Percentiles rank a stretch among this genome's conserved stretches.
Conservation (phyloP, 2,329 filamentous ascomycete genomes). For the Hypoxylon sp. region DNA sequence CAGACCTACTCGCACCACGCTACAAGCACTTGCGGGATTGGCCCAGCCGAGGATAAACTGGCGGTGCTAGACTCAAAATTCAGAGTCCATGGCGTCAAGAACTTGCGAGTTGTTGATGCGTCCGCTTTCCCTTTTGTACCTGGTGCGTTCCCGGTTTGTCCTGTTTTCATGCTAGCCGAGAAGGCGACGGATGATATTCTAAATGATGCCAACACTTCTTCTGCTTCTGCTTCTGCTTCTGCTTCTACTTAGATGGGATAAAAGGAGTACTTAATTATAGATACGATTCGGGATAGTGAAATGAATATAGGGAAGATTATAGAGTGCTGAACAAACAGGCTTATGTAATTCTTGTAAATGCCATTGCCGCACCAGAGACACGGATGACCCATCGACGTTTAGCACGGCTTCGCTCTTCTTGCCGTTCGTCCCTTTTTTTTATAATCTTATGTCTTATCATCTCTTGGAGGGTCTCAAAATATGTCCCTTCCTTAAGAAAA, state of each 20-base stretch:
- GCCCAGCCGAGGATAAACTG: constrained; percentile 64
- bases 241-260: constrained; percentile 10
- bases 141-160: constrained; percentile 63
- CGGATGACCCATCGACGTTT: neutral
- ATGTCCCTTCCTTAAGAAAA: too few species aligned
- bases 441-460: too few species aligned
- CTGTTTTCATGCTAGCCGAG: constrained; percentile 71
- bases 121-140: constrained; percentile 65
- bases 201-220: constrained; percentile 28
- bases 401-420: neutral
- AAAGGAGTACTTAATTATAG: neutral
- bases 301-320: constrained; percentile 7
- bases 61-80: constrained; percentile 70
- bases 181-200: constrained; percentile 71
- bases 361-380: neutral
- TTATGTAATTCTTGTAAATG: neutral
- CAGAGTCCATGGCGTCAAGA: constrained; percentile 66
- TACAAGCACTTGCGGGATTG: constrained; percentile 68
- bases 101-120: constrained; percentile 71
- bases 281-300: neutral
- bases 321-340: neutral
- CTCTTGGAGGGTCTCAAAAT: too few species aligned
- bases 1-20: constrained; percentile 71
- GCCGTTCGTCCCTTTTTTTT: neutral
- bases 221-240: constrained; percentile 3